Conservation (phyloP, 2,329 filamentous ascomycete species). For the Monosporascus sp. region DNA sequence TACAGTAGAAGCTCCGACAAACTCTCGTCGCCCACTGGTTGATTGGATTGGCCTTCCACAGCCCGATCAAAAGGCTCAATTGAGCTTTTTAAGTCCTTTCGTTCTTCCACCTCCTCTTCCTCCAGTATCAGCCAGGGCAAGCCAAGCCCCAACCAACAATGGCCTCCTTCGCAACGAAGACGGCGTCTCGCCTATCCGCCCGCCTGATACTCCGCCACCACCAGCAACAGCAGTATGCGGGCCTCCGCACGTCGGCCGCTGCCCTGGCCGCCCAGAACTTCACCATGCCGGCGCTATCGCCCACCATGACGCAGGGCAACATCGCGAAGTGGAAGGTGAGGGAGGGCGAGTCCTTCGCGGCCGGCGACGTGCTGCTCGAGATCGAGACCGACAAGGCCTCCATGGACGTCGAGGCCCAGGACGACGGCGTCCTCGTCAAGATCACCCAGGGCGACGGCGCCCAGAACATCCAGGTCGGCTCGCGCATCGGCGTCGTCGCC, state of each 20-base stretch:
- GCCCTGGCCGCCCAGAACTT: constrained; percentile 76
- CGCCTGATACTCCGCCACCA: constrained; percentile 38
- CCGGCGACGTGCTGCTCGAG: constrained; percentile 82
- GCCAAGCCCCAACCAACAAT: constrained; percentile 36
- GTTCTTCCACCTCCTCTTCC: constrained; percentile 20
- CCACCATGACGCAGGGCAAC: constrained; percentile 91
- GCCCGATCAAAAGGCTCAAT: constrained; percentile 18
- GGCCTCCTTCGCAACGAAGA: constrained; percentile 55
- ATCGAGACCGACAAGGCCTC: constrained; percentile 93
- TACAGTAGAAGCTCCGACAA: background rate
- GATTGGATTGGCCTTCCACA: background rate
- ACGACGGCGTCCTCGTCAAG: constrained; percentile 81
- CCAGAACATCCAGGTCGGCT: constrained; percentile 73
- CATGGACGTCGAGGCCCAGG: constrained; percentile 92
- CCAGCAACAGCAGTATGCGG: constrained; percentile 24
- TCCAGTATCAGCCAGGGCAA: constrained; percentile 1
- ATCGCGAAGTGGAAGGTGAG: constrained; percentile 82
- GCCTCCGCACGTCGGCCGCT: constrained; percentile 57
- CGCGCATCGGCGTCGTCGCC: constrained; percentile 76
- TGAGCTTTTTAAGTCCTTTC: constrained; percentile 18
- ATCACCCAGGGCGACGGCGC: constrained; percentile 68
- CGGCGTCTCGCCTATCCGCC: constrained; percentile 58
- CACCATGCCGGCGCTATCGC: constrained; percentile 85
- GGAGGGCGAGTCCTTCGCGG: constrained; percentile 75
- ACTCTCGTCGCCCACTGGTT: too few species aligned